Percentiles rank a stretch among this genome's conserved stretches.
phyloP scores from a whole-genome alignment of 1,284 basidiomycete species.

The Sporisorium iseilematis-ciliati region DNA sequence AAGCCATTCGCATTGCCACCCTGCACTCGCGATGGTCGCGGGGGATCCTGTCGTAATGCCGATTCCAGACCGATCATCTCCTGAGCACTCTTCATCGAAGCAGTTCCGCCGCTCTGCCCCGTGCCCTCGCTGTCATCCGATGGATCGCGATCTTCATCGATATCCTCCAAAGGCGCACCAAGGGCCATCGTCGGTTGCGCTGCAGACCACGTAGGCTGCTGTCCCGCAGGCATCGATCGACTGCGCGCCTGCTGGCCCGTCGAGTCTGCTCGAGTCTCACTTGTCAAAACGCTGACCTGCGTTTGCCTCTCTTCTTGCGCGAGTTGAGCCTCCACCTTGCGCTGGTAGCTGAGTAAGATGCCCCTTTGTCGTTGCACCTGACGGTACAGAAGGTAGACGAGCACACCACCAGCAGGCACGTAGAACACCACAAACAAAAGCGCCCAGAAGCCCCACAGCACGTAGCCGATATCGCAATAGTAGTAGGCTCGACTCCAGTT shows the following conservation, averaged over 20 bases:
- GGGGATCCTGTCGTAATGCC: slow-evolving; percentile 23
- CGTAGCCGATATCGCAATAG: slow-evolving; percentile 46
- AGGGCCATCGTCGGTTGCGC: background rate
- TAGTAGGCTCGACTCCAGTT: slow-evolving; percentile 33
- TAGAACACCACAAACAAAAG: slow-evolving; percentile 55
- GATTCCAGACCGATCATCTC: slow-evolving; percentile 28
- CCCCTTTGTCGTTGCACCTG: slow-evolving; percentile 46
- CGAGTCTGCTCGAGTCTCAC: background rate
- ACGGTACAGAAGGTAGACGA: slow-evolving; percentile 42
- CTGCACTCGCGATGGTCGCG: slow-evolving; percentile 10
- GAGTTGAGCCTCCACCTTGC: slow-evolving; percentile 31
- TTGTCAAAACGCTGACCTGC: slow-evolving; percentile 19
- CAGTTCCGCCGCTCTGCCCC: slow-evolving; percentile 15
- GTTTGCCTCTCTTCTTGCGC: slow-evolving; percentile 26
- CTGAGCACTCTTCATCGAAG: slow-evolving; percentile 25
- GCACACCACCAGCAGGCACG: slow-evolving; percentile 57
- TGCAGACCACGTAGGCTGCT: background rate
- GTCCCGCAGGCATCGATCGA: background rate
- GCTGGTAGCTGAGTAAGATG: slow-evolving; percentile 38
- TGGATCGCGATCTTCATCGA: slow-evolving; percentile 26
- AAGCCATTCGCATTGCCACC: slow-evolving; percentile 1
- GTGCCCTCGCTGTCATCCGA: slow-evolving; percentile 24
- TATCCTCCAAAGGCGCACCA: slow-evolving; percentile 30
- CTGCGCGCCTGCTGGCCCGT: background rate
- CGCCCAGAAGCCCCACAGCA: slow-evolving; percentile 57